These are phyloP conservation scores for sunflower (Helianthus annuus) DNA, from an alignment of 129 eudicot genomes.

Conservation along the genomic window HanXRQr2.0-SUNRISE NC_035445.2:172124817-172125316, in stretches of 20 bases:
- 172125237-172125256: constrained; percentile 1
- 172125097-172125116: background rate
- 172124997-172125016: background rate
- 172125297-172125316: constrained; percentile 4
- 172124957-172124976: background rate
- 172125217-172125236: background rate
- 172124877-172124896: too few relatives aligned
- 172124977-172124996: background rate
- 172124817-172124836: too few relatives aligned
- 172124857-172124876: background rate
- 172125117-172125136: constrained; percentile 1
- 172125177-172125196: background rate
- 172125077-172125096: background rate
- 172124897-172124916: too few relatives aligned
- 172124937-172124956: background rate
- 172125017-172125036: too few relatives aligned
- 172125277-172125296: constrained; percentile 14
- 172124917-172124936: background rate
- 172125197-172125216: constrained; percentile 9
- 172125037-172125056: background rate
- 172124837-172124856: too few relatives aligned
- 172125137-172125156: background rate
- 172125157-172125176: background rate
- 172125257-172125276: background rate
- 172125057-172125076: background rate